Base-by-base conservation (phyloP, 768 basidiomycete species). In the Mycena vulgaris region DNA sequence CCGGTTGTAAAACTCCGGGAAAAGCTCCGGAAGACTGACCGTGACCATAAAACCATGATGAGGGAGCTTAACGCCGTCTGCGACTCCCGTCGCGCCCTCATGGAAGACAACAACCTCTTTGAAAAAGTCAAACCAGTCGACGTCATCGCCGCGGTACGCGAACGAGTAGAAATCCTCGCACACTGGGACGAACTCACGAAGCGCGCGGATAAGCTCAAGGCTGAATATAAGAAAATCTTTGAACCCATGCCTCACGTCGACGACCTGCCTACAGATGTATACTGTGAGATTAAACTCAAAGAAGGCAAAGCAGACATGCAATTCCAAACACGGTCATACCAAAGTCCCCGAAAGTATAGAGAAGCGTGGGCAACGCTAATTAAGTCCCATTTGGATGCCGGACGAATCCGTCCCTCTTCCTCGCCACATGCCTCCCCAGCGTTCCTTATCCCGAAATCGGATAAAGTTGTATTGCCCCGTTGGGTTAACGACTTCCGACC, bases 381-480 rank as follows among this genome's bases (percentile, higher is more conserved):
- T 0, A 56, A 83, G 0, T 66, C 81, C 23, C 82, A 84, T 58
- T 55, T 85, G 0, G 75, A 71, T 0, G 77, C 80, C 2, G 83
- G 84, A 0, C 62, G 75, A 0, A 77, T 86, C 0, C 65, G 72
- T 0, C 80, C 77, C 0, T 85, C 80, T n/a, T n/a, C n/a, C n/a
- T n/a, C n/a, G n/a, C n/a, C n/a, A n/a, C 78, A 75, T 48, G 79
- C 80, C 0, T 87, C 80, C 0, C 84, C 82, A 0, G 75, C 78
- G 0, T 87, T 86, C 63, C 75, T 85, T 1, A 80, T 86, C 3
- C 82, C 78, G 0, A 83, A 83, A 47, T 51, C 77, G 0, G 79
- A 83, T 48, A 64, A 69, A 0, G 73, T 56, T 0, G 81, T 70
- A 0, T 37, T 81, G 0, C 83, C 82, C 0, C 73, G 78, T 0